phyloP scores from a whole-genome alignment of 371 early-diverging fungal genomes.

The Apophysomyces elegans region DNA sequence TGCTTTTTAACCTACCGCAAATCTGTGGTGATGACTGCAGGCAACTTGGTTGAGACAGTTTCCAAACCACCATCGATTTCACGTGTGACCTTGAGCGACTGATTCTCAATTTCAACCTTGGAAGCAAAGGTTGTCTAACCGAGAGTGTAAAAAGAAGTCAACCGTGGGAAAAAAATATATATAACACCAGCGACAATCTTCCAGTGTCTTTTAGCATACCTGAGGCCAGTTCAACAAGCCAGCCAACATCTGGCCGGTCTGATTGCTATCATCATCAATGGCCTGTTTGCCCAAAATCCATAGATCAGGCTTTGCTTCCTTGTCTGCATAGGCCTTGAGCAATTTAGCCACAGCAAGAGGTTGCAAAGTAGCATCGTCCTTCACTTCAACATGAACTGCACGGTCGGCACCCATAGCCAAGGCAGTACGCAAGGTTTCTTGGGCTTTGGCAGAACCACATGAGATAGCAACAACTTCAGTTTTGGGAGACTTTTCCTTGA shows the following conservation, averaged over 20 bases:
- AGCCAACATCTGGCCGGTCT: constrained; percentile 98
- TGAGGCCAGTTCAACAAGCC: constrained; percentile 95
- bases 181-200: not conserved
- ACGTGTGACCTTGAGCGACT: constrained; percentile 82
- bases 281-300: constrained; percentile 98
- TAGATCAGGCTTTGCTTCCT: constrained; percentile 84
- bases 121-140: constrained; percentile 93
- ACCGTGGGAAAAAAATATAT: constrained; percentile 25
- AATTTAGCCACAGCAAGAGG: constrained; percentile 93
- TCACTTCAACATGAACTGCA: constrained; percentile 92
- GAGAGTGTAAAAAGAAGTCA: constrained; percentile 12
- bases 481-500: constrained; percentile 84
- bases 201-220: constrained; percentile 47
- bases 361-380: constrained; percentile 74
- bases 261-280: constrained; percentile 97
- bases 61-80: constrained; percentile 99
- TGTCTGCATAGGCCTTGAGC: constrained; percentile 83
- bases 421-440: constrained; percentile 95
- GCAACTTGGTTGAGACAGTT: constrained; percentile 82
- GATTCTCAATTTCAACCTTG: constrained; percentile 83
- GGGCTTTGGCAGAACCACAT: constrained; percentile 88
- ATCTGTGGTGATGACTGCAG: constrained; percentile 96
- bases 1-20: constrained; percentile 68
- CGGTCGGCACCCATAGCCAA: constrained; percentile 99
- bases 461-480: constrained; percentile 89